Percentiles rank a stretch among this genome's conserved stretches.
These are phyloP conservation scores for Rhododendron williamsianum DNA, from an alignment of 148 eudicot genomes.

Conservation along the genomic window DNA sequence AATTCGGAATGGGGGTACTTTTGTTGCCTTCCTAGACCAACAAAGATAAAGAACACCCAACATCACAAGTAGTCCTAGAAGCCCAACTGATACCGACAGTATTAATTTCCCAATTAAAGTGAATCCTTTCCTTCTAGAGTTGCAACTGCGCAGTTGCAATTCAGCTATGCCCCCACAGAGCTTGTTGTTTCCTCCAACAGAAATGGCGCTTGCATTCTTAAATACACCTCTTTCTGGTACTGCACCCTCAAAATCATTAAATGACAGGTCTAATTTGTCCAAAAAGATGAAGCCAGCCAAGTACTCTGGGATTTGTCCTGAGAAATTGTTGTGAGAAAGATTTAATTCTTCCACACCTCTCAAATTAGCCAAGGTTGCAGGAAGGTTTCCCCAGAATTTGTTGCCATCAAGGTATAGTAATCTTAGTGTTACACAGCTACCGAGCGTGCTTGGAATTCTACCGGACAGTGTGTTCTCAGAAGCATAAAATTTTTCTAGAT, in stretches of 20 bases:
- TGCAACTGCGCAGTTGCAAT: neutral
- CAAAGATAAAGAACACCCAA: neutral
- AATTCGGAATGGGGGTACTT: neutral
- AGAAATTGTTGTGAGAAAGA: slow-evolving; percentile 1
- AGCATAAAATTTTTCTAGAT: neutral
- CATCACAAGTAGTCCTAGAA: neutral
- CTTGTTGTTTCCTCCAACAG: neutral
- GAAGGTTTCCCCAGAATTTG: neutral
- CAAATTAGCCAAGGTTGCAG: neutral
- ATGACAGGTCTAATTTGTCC: neutral
- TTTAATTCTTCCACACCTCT: neutral
- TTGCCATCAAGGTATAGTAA: neutral
- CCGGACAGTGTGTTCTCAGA: neutral
- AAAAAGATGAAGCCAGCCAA: neutral
- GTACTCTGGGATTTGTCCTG: neutral
- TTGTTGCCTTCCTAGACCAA: neutral
- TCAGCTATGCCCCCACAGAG: neutral
- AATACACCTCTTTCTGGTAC: neutral
- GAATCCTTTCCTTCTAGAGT: neutral
- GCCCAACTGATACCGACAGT: neutral
- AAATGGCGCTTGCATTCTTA: neutral
- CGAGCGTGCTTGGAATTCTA: neutral
- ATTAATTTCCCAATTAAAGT: neutral
- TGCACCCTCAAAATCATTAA: slow-evolving; percentile 1
- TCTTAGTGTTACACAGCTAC: neutral